Conservation (phyloP, 345 rosid genomes). For the Streptanthus diversifolius region DNA sequence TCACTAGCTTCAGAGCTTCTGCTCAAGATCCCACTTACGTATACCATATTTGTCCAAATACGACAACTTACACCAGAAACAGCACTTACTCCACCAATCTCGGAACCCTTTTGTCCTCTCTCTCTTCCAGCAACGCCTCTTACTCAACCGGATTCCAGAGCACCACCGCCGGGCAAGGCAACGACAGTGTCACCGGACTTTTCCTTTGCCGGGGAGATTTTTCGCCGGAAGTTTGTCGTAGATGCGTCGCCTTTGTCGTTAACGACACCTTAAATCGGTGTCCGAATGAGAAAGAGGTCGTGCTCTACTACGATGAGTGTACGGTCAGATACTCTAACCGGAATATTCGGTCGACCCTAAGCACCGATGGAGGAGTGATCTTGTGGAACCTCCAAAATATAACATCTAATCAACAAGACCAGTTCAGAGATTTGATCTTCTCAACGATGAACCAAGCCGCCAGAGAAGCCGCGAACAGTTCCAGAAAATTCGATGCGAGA, state of each 20-base stretch:
- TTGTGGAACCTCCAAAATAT: background rate
- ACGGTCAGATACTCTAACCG: constrained; percentile 38
- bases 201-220: constrained; percentile 41
- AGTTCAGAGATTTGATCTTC: constrained; percentile 9
- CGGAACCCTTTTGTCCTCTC: constrained; percentile 34
- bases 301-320: constrained; percentile 42
- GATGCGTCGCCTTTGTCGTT: constrained; percentile 27
- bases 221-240: constrained; percentile 24
- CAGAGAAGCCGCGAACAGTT: background rate
- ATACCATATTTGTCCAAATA: background rate
- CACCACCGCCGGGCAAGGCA: constrained; percentile 29
- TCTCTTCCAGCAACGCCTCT: constrained; percentile 12
- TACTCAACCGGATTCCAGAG: constrained; percentile 40
- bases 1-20: constrained; percentile 32
- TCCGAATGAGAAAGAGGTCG: constrained; percentile 13
- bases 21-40: constrained; percentile 10
- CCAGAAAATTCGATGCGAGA: constrained; percentile 31
- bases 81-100: constrained; percentile 42
- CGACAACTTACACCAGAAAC: constrained; percentile 30
- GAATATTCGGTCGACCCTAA: background rate
- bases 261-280: constrained; percentile 9
- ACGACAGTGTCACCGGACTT: constrained; percentile 35
- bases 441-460: constrained; percentile 6
- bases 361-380: background rate
- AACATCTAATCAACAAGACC: background rate